Evolutionary conservation across 305 asterid species (phyloP).

Genomic region (Fraxinus dipetala): DNA sequence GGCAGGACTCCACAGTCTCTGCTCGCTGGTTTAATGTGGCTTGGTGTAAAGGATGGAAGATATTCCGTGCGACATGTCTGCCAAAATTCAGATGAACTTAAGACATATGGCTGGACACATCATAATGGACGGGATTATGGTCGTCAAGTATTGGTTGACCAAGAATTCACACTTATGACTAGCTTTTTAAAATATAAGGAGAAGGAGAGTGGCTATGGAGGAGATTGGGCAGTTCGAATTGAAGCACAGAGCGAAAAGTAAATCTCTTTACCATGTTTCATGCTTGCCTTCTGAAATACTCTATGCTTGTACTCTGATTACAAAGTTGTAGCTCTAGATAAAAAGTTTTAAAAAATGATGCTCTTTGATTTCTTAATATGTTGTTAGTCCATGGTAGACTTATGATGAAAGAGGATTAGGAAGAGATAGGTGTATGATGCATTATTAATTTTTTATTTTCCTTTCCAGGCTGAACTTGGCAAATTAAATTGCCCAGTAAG

Average conservation of each 20-base stretch:
- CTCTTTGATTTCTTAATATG: background rate
- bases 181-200: conserved; percentile 77
- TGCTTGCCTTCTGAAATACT: background rate
- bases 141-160: conserved; percentile 74
- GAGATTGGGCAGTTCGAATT: conserved; percentile 90
- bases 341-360: background rate
- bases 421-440: too few species aligned
- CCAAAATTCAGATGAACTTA: conserved; percentile 82
- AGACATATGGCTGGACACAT: conserved; percentile 82
- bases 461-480: too few species aligned
- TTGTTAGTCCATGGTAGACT: background rate
- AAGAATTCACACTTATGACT: conserved; percentile 64
- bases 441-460: too few species aligned
- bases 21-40: conserved; percentile 96
- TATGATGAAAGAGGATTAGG: background rate
- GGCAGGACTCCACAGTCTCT: conserved; percentile 83
- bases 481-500: too few species aligned
- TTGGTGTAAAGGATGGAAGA: conserved; percentile 81
- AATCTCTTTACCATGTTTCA: conserved; percentile 22
- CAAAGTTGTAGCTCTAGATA: background rate
- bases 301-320: background rate
- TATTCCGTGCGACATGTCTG: conserved; percentile 85
- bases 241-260: conserved; percentile 69
- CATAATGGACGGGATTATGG: conserved; percentile 96
- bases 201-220: conserved; percentile 85